phyloP scores from a whole-genome alignment of 345 rosid species.

The Cardamine chenopodiifolia region DNA sequence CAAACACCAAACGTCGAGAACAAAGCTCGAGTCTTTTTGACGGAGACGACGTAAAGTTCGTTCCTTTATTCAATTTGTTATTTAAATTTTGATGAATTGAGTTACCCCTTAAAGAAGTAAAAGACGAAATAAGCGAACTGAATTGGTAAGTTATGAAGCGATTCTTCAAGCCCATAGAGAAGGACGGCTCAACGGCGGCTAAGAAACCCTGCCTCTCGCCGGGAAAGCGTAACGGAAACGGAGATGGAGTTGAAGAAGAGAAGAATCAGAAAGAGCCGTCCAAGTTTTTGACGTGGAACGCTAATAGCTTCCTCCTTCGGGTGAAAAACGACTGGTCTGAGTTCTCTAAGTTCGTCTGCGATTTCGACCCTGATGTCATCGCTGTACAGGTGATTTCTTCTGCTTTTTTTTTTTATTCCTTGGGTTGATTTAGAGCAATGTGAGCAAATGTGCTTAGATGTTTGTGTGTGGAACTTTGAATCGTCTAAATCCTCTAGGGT shows the following conservation, averaged over 20 bases:
- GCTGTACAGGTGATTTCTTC: conserved; percentile 66
- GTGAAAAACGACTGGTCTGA: conserved; percentile 88
- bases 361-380: conserved; percentile 82
- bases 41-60: conserved; percentile 11
- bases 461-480: neutral
- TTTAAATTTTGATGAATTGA: neutral
- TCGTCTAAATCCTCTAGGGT: conserved; percentile 14
- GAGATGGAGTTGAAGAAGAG: conserved; percentile 19
- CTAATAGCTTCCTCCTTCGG: conserved; percentile 92
- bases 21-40: conserved; percentile 13
- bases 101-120: neutral
- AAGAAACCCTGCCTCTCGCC: conserved; percentile 68
- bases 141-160: conserved; percentile 64
- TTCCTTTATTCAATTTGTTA: conserved; percentile 4
- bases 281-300: conserved; percentile 92
- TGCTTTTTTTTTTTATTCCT: neutral
- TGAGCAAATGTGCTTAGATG: conserved; percentile 19
- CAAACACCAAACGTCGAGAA: neutral
- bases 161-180: conserved; percentile 90
- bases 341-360: conserved; percentile 65
- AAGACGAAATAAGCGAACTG: neutral
- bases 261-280: conserved; percentile 57
- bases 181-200: conserved; percentile 58
- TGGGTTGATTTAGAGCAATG: conserved; percentile 19
- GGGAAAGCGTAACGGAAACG: conserved; percentile 38